Base-by-base conservation (phyloP, 768 basidiomycete species). In the Calocera cornea region DNA sequence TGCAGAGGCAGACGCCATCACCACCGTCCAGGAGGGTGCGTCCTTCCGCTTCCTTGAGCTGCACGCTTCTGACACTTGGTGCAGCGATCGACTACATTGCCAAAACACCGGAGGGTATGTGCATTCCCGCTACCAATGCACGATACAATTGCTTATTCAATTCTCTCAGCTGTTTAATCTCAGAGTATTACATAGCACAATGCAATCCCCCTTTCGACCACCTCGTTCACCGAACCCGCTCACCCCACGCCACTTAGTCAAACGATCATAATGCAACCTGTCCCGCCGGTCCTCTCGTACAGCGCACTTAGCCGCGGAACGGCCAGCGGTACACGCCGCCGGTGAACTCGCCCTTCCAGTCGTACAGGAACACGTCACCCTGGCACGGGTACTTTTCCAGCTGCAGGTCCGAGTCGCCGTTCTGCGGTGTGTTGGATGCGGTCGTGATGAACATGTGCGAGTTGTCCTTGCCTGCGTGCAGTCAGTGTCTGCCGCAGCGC, bases 61-160 rank as follows among this genome's bases (percentile, higher is more conserved):
- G n/a, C n/a, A n/a, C n/a, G n/a, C n/a, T n/a, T n/a, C n/a, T n/a
- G n/a, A n/a, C n/a, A n/a, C n/a, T n/a, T n/a, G n/a, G n/a, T n/a
- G 16, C 74, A 95, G 94, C 95, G 67, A 90, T 97, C 75, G 91
- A 97, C 77, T 97, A 97, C 76, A 89, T 97, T 78, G 85, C 84
- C 71, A 92, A 93, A 82, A 93, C 92, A 47, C 90, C 91, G 68
- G 91, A 90, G 81, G 91, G 91, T 89, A 66, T 41, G 22, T 34
- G 10, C 31, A 7, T 33, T 33, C 60, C 44, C 44, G 16, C 44
- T 47, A 47, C 19, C 16, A 41, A 41, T 24, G 19, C 24, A 47
- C 5, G 19, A 47, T 7, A 47, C 16, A 19, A 24, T 8, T 19
- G 44, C 44, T 19, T 7, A 38, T 47, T 47, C 44, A 19, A 8